These are phyloP conservation scores for Colletotrichum sojae DNA, from an alignment of 2,329 filamentous ascomycete genomes.

Conservation along the genomic window DNA sequence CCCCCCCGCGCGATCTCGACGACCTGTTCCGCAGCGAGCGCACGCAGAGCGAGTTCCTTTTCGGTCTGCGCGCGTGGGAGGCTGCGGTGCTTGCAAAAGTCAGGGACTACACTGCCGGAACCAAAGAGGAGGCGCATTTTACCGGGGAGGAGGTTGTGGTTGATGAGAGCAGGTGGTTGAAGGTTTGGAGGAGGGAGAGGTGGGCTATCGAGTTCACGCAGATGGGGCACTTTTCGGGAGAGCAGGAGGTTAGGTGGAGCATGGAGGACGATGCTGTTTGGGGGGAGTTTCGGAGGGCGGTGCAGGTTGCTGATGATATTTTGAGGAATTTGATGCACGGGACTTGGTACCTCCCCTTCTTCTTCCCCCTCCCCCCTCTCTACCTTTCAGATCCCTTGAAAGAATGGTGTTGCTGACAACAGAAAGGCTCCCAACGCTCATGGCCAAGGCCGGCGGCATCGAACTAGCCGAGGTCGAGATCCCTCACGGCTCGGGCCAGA, in stretches of 20 bases:
- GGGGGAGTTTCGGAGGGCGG: slow-evolving; percentile 23
- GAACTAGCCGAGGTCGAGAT: not conserved
- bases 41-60: slow-evolving; percentile 4
- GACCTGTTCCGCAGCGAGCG: slow-evolving; percentile 28
- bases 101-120: not conserved
- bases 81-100: slow-evolving; percentile 17
- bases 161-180: slow-evolving; percentile 30
- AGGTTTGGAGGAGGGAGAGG: slow-evolving; percentile 26
- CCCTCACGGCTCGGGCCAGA: not conserved
- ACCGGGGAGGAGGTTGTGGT: slow-evolving; percentile 6
- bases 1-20: slow-evolving; percentile 19
- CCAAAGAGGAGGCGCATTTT: not conserved
- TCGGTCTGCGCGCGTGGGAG: slow-evolving; percentile 38
- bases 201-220: slow-evolving; percentile 35
- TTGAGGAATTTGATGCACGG: slow-evolving; percentile 4
- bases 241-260: slow-evolving; percentile 10
- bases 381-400: too few relatives aligned
- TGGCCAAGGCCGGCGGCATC: not conserved
- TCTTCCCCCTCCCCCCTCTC: not conserved
- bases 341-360: too few relatives aligned
- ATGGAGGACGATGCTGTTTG: slow-evolving; percentile 36
- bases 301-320: slow-evolving; percentile 40
- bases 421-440: not conserved
- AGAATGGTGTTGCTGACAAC: not conserved
- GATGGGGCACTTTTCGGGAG: not conserved